A percentile compares a stretch with the other conserved stretches of the same genome.
Conservation (phyloP, 176 grass and related monocot species). For the Ensete ventricosum region DNA sequence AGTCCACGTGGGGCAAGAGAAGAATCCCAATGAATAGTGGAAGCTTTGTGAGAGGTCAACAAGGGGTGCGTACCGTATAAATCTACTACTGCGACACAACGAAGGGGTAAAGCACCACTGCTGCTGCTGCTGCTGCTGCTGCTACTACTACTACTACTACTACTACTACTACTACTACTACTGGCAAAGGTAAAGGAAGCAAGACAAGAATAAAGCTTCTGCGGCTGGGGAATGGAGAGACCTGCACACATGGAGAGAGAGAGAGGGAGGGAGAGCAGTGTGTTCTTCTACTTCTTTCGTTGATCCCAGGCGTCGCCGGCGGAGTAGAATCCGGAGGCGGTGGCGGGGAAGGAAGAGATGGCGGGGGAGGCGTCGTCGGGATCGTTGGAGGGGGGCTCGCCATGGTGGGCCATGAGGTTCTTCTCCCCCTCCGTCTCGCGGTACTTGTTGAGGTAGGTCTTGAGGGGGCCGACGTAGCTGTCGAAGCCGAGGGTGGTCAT, state of each 20-base stretch:
- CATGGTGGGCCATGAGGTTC: conserved; percentile 15
- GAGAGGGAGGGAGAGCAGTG: too few relatives aligned
- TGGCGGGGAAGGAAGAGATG: background rate
- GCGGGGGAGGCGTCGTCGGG: background rate
- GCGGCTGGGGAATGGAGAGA: background rate
- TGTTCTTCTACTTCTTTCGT: background rate
- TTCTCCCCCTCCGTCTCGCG: conserved; percentile 77
- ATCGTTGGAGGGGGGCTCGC: background rate
- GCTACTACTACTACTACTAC: too few relatives aligned
- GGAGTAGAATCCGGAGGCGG: background rate
- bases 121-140: too few relatives aligned
- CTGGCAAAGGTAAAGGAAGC: too few relatives aligned
- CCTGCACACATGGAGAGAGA: background rate
- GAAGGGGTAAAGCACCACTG: too few relatives aligned
- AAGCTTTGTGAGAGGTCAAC: background rate
- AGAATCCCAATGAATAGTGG: background rate
- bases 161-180: too few relatives aligned
- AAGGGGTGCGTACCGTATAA: background rate
- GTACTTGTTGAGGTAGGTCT: conserved; percentile 58
- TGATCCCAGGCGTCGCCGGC: background rate
- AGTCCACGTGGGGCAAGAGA: background rate
- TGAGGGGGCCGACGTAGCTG: conserved; percentile 61
- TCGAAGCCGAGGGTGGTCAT: conserved; percentile 93
- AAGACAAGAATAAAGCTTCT: background rate
- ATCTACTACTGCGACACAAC: too few relatives aligned